Conservation (phyloP, 768 basidiomycete species). For the Tulasnella sp. region DNA sequence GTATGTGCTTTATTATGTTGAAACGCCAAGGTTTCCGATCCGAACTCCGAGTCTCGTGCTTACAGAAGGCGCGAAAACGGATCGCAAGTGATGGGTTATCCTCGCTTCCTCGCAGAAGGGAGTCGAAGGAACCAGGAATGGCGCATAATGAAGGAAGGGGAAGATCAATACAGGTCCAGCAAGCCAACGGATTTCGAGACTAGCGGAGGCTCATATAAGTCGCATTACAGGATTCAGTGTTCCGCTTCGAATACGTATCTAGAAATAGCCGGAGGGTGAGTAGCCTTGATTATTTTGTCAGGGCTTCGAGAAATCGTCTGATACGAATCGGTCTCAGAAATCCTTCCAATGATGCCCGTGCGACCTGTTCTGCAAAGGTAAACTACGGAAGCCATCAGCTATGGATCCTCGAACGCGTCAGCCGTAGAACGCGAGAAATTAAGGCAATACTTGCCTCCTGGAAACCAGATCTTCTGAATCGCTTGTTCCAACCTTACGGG, state of each 20-base stretch:
- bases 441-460: not conserved
- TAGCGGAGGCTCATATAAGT: too few relatives aligned
- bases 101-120: not conserved
- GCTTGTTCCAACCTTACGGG: not conserved
- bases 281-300: not conserved
- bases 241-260: not conserved
- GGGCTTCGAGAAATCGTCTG: too few relatives aligned
- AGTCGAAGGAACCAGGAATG: not conserved
- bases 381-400: not conserved
- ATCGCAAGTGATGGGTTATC: not conserved
- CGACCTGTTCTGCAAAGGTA: not conserved
- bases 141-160: not conserved
- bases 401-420: not conserved
- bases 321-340: not conserved
- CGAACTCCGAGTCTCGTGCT: not conserved
- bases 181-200: too few relatives aligned
- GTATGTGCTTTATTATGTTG: not conserved
- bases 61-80: not conserved
- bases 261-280: not conserved
- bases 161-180: not conserved
- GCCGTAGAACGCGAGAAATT: not conserved
- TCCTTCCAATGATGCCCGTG: not conserved
- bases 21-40: not conserved
- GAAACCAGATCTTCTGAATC: not conserved
- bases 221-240: not conserved